Evolutionary conservation across 371 early-diverging fungal species (phyloP), one percentile per base, ranked within the genome.

Genomic region (Batrachochytrium dendrobatidis): DNA sequence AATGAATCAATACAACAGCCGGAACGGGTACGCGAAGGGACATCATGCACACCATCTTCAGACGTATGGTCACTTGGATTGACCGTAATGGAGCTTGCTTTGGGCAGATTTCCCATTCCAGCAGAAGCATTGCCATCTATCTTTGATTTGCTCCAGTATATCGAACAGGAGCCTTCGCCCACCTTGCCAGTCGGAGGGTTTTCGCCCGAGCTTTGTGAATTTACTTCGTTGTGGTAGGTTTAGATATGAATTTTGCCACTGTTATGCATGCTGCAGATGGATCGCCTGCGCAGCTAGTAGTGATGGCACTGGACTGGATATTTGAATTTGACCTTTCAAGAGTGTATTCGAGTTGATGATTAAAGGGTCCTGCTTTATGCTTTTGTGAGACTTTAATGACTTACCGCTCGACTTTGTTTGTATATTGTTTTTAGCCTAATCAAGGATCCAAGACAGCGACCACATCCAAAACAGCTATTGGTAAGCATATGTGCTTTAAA

Each of bases 11-110:
- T n/a, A n/a, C n/a, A n/a, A n/a, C 39, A 39, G 84, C 96, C 96
- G 54, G 96, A 95, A 69, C 82, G 96, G 56, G 92, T 95, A 57
- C 81, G 87, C 65, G 92, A 88, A 53, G 82, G 83, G 57, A 76
- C 82, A 10, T 52, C 49, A 51, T 92, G 92, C 69, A 82, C 91
- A 28, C 86, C 89, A 54, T 85, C 88, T 64, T 89, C 90, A 17
- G 95, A 95, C 69, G 85, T 91, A n/a, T 95, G 96, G 96, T 86
- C 88, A n/a, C 71, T 95, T 45, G 95, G 95, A 7, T 81, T 94
- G 32, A 86, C 94, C 1, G 69, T 94, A 34, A 86, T 94, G 73
- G 96, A 95, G 64, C 69, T 91, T 31, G 91, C 93, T 2, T 75
- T 86, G 34, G 91, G 85, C 45, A 72, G 86, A 55, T 92, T 92